Conservation (phyloP, 1,139 yeast species). For the Suhomyces atakaporum region DNA sequence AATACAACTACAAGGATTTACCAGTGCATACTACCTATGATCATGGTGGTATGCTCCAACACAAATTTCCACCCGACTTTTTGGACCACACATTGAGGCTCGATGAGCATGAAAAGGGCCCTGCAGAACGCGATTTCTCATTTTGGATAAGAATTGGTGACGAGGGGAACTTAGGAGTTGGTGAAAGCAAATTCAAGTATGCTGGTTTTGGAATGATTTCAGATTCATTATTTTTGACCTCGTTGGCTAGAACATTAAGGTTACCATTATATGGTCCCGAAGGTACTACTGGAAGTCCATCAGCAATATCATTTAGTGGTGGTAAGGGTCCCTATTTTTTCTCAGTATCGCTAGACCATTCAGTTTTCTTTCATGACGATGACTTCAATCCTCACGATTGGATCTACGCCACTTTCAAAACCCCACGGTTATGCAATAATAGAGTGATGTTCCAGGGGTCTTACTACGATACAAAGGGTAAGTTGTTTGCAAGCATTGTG, state of each 20-base stretch:
- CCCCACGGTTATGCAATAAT: slow-evolving; percentile 42
- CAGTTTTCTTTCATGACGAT: slow-evolving; percentile 45
- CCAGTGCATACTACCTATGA: slow-evolving; percentile 20
- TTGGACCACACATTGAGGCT: slow-evolving; percentile 20
- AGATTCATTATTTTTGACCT: slow-evolving; percentile 39
- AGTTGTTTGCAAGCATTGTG: slow-evolving; percentile 41
- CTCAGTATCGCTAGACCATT: slow-evolving; percentile 46
- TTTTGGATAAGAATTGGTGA: slow-evolving; percentile 37
- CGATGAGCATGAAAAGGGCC: slow-evolving; percentile 22
- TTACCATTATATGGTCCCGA: slow-evolving; percentile 15
- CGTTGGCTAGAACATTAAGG: slow-evolving; percentile 33
- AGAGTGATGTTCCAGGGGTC: slow-evolving; percentile 40
- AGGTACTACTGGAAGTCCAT: slow-evolving; percentile 4
- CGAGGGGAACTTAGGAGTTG: slow-evolving; percentile 11
- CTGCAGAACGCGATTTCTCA: slow-evolving; percentile 35
- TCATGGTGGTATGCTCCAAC: slow-evolving; percentile 26
- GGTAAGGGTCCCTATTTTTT: slow-evolving; percentile 32
- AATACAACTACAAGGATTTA: slow-evolving; percentile 28
- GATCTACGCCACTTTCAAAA: slow-evolving; percentile 36
- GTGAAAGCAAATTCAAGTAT: slow-evolving; percentile 22
- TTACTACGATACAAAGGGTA: slow-evolving; percentile 36
- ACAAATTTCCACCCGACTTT: slow-evolving; percentile 33
- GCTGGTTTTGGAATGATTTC: slow-evolving; percentile 33
- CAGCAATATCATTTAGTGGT: slow-evolving; percentile 16
- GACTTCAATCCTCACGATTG: slow-evolving; percentile 45